These are phyloP conservation scores for Phellopilus nigrolimitatus DNA, from an alignment of 1,284 basidiomycete genomes.

Conservation along the genomic window DNA sequence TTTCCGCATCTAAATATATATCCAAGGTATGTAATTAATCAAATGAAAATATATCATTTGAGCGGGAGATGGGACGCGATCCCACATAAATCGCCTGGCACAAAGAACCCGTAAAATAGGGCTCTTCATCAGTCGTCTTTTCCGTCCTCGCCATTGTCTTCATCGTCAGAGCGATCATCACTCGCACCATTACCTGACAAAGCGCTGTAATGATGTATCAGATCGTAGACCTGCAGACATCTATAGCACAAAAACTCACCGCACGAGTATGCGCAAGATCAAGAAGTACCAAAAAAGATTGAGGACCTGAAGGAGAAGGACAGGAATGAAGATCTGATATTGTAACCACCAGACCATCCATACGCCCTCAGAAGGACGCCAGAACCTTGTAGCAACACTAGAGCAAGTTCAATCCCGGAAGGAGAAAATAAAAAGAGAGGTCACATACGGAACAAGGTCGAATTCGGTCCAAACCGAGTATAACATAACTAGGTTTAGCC, in stretches of 20 bases:
- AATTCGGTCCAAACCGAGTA: slow-evolving; percentile 85
- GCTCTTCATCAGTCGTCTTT: slow-evolving; percentile 12
- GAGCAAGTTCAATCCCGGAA: neutral
- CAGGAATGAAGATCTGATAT: slow-evolving; percentile 75
- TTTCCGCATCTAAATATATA: too few species aligned
- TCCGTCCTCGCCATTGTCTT: slow-evolving; percentile 49
- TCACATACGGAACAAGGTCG: slow-evolving; percentile 69
- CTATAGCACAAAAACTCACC: slow-evolving; percentile 33
- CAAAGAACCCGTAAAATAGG: too few species aligned
- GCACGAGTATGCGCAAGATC: slow-evolving; percentile 64
- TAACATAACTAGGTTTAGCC: slow-evolving; percentile 84
- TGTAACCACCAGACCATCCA: slow-evolving; percentile 80
- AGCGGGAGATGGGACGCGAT: too few species aligned
- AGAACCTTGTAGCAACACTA: slow-evolving; percentile 56
- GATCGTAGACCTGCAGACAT: neutral
- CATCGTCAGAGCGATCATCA: slow-evolving; percentile 63
- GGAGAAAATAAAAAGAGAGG: slow-evolving; percentile 6
- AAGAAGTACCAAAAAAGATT: slow-evolving; percentile 91
- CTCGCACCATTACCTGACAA: slow-evolving; percentile 35
- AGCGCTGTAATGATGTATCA: slow-evolving; percentile 31
- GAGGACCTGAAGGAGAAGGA: slow-evolving; percentile 73
- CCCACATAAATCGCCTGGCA: too few species aligned
- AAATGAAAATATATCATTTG: too few species aligned
- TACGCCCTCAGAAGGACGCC: slow-evolving; percentile 59
- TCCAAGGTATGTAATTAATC: too few species aligned